Evolutionary conservation across 192 early-diverging fungal genomes (phyloP), one percentile per base, ranked within the genome.

Genomic region (Coemansia sp.): DNA sequence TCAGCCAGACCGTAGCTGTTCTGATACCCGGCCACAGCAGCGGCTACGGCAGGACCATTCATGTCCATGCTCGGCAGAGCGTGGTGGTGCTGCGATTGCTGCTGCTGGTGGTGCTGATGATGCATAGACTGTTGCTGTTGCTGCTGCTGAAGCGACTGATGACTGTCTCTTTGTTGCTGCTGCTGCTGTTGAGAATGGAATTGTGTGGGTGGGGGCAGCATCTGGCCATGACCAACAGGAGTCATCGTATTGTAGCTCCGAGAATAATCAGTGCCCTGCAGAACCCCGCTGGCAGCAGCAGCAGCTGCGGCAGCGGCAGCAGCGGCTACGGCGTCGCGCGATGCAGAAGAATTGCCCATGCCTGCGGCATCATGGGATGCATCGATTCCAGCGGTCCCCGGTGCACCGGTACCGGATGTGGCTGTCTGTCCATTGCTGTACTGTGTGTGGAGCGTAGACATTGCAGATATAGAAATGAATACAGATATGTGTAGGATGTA

Each of bases 381-480:
- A 51, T 75, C 72, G 9, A 66, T 58, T 55, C 61, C 66, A 3
- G 43, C 40, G 18, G 62, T 21, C n/a, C 55, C 61, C 39, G 73
- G 61, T 45, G 69, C 65, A 34, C 59, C 58, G 22, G 60, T 46
- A 43, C 53, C 53, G 7, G 69, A 41, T 18, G 40, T 41, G 27
- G 54, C 40, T 9, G 75, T 47, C 75, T 78, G 75, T 33, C 65
- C 57, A 50, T 55, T 64, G 62, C 25, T 61, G 75, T 78, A 78
- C 38, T 67, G 69, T 71, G 75, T 71, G 62, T 78, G 75, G 42
- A 78, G 68, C 24, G 75, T 78, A 21, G 75, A 78, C 75, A 78
- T 77, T 49, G 22, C 18, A 45, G 33, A 50, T 17, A 6, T 30
- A 19, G 27, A 30, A 30, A 30, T 30, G 27, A 7, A 30, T 30